A percentile compares a stretch with the other conserved stretches of the same genome.
Evolutionary conservation across 2,329 filamentous ascomycete species (phyloP).

Genomic region (Colletotrichum godetiae): DNA sequence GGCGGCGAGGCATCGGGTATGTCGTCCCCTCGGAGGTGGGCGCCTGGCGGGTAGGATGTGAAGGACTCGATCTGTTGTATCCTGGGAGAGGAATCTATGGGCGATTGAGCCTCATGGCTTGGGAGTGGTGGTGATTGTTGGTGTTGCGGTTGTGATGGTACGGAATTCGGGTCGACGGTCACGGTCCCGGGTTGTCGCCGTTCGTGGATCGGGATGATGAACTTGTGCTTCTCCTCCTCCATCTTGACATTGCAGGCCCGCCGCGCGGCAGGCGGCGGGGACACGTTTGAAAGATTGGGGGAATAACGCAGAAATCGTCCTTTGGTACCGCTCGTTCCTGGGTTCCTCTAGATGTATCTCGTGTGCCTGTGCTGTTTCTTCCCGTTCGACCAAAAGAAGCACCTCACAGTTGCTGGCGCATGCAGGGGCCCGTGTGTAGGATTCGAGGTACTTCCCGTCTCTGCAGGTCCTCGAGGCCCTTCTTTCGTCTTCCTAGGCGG

Average conservation of each 20-base stretch:
- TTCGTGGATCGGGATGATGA: conserved; percentile 32
- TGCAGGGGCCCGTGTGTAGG: conserved; percentile 7
- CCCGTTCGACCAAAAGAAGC: background rate
- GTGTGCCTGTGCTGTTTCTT: background rate
- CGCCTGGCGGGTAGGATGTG: conserved; percentile 15
- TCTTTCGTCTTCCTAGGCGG: background rate
- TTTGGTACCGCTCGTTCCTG: background rate
- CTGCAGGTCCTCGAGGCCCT: conserved; percentile 8
- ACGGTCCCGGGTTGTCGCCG: conserved; percentile 22
- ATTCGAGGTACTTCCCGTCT: conserved; percentile 15
- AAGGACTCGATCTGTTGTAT: conserved; percentile 24
- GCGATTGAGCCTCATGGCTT: background rate
- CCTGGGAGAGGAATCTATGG: conserved; percentile 18
- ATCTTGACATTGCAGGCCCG: conserved; percentile 16
- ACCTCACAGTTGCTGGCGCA: background rate
- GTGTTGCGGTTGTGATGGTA: background rate
- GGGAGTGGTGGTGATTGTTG: background rate
- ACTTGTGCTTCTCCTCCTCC: conserved; percentile 35
- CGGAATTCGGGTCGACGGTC: background rate
- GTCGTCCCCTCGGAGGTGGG: conserved; percentile 8
- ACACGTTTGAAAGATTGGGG: background rate
- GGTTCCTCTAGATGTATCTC: background rate
- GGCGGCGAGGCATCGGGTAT: conserved; percentile 12
- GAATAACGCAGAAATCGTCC: background rate
- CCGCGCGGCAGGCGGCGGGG: conserved; percentile 12